These are phyloP conservation scores for Debaryomycetaceae sp. DNA, from an alignment of 1,139 yeast species.

Conservation along the genomic window DNA sequence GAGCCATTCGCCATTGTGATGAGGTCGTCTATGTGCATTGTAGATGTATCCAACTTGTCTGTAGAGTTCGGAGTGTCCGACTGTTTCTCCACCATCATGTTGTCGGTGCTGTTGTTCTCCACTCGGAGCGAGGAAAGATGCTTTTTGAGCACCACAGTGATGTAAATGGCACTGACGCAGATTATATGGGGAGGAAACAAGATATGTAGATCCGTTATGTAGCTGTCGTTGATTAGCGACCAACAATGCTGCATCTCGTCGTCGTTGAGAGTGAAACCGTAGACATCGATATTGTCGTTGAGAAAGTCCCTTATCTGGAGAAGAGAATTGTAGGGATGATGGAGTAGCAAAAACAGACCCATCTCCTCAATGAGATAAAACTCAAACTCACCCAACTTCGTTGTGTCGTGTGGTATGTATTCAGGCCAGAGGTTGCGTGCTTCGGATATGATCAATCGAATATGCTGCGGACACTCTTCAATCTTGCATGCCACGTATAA, in stretches of 20 bases:
- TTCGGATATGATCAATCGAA: conserved; percentile 75
- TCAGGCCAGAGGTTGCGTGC: conserved; percentile 95
- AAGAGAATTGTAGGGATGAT: conserved; percentile 85
- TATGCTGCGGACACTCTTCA: conserved; percentile 94
- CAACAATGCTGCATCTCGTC: conserved; percentile 84
- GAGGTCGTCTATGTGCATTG: conserved; percentile 39
- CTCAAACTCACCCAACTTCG: conserved; percentile 94
- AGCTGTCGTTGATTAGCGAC: conserved; percentile 88
- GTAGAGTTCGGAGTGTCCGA: conserved; percentile 15
- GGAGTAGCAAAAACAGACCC: conserved; percentile 73
- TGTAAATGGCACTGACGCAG: conserved; percentile 76
- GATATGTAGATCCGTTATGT: conserved; percentile 79
- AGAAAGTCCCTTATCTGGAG: conserved; percentile 54
- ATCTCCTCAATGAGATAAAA: conserved; percentile 89
- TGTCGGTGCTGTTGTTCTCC: conserved; percentile 8
- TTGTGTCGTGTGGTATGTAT: conserved; percentile 84
- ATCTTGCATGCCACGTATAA: conserved; percentile 88
- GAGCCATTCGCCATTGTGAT: conserved; percentile 21
- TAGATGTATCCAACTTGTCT: conserved; percentile 5
- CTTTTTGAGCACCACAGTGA: conserved; percentile 60
- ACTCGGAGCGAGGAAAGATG: conserved; percentile 20
- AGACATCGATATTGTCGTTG: conserved; percentile 19
- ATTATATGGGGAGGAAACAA: conserved; percentile 88
- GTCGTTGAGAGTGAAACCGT: conserved; percentile 43
- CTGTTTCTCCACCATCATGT: background rate